A percentile compares a stretch with the other conserved stretches of the same genome.
phyloP scores from a whole-genome alignment of 148 eudicot genomes.

The Cornus suecica region DNA sequence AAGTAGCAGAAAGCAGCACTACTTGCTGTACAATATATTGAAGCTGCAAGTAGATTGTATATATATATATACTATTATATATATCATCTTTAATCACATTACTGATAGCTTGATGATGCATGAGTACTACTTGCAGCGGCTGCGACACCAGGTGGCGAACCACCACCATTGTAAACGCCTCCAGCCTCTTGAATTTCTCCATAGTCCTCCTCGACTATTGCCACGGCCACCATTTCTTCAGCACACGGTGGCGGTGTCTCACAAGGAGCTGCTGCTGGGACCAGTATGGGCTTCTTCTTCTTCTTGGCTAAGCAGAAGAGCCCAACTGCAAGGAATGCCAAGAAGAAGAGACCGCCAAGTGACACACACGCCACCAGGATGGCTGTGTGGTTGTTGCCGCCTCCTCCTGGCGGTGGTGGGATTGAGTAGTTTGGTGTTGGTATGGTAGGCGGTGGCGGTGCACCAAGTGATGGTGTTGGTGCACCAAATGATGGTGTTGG shows the following conservation, averaged over 20 bases:
- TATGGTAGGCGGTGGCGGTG: conserved; percentile 3
- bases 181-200: conserved; percentile 13
- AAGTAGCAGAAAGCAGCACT: background rate
- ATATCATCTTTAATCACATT: background rate
- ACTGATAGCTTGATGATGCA: background rate
- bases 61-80: too few relatives aligned
- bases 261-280: conserved; percentile 31
- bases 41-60: background rate
- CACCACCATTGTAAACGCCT: background rate
- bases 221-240: background rate
- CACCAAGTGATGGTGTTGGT: conserved; percentile 11
- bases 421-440: conserved; percentile 7
- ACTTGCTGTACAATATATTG: too few relatives aligned
- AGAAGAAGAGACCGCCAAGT: conserved; percentile 51
- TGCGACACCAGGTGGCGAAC: background rate
- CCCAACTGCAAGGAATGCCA: conserved; percentile 50
- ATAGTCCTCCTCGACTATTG: background rate
- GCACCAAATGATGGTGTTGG: background rate
- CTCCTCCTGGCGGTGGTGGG: conserved; percentile 32
- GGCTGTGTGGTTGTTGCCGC: conserved; percentile 27
- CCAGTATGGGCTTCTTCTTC: conserved; percentile 28
- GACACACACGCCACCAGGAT: conserved; percentile 44
- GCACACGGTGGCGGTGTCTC: background rate
- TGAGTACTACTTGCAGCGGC: background rate
- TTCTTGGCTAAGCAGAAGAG: conserved; percentile 54